These are phyloP conservation scores for Ophiostoma perfectum DNA, from an alignment of 2,329 filamentous ascomycete species.

Conservation along the genomic window DNA sequence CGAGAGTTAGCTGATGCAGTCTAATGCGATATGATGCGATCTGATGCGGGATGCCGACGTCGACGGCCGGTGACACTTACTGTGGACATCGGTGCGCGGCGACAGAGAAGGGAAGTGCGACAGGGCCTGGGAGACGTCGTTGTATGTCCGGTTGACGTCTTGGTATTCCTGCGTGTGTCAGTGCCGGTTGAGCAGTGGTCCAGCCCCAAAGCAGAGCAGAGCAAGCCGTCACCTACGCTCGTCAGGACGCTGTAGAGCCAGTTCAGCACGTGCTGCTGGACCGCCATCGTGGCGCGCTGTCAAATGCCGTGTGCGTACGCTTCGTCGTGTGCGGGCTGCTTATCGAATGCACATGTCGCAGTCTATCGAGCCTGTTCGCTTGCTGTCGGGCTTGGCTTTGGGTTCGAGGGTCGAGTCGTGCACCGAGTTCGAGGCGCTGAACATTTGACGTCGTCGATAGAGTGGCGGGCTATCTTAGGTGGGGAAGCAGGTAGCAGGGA, in stretches of 20 bases:
- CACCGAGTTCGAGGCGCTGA: neutral
- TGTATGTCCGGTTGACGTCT: conserved; percentile 88
- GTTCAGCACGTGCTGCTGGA: conserved; percentile 84
- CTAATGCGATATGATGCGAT: neutral
- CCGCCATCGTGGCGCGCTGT: conserved; percentile 46
- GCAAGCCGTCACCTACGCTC: conserved; percentile 48
- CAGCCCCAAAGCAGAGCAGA: too few species aligned
- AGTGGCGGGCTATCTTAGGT: conserved; percentile 11
- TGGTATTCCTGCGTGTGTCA: conserved; percentile 67
- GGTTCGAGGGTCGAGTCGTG: neutral
- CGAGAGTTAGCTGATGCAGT: too few species aligned
- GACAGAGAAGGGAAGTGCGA: conserved; percentile 72
- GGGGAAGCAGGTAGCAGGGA: conserved; percentile 10
- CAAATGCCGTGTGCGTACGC: neutral
- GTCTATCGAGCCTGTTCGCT: neutral
- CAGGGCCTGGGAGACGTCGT: conserved; percentile 79
- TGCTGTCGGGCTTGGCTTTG: neutral
- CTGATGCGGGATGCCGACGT: conserved; percentile 29
- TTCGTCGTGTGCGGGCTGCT: neutral
- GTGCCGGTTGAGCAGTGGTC: neutral
- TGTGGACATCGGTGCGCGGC: conserved; percentile 91
- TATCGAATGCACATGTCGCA: neutral
- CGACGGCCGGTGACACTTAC: conserved; percentile 41
- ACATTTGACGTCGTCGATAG: conserved; percentile 28
- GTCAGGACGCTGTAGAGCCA: conserved; percentile 92